These are phyloP conservation scores for Microsporum ferrugineum DNA, from an alignment of 2,329 filamentous ascomycete genomes.

Conservation along the genomic window DNA sequence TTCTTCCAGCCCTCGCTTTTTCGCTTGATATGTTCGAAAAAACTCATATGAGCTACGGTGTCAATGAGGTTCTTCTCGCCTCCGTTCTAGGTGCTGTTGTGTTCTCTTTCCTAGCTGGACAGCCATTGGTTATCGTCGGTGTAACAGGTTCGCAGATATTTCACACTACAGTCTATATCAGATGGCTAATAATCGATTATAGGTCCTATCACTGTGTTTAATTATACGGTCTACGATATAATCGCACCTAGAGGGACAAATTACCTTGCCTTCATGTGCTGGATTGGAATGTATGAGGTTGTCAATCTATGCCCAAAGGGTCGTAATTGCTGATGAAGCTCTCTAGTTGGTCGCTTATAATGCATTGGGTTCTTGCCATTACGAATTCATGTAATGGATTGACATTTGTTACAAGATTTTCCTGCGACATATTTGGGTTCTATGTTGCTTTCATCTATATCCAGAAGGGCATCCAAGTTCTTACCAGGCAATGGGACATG, in stretches of 20 bases:
- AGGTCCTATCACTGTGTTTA: slow-evolving; percentile 87
- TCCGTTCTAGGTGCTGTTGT: slow-evolving; percentile 74
- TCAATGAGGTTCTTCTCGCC: slow-evolving; percentile 80
- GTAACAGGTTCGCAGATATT: slow-evolving; percentile 54
- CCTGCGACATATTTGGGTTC: slow-evolving; percentile 88
- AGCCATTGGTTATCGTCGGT: slow-evolving; percentile 81
- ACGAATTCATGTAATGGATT: slow-evolving; percentile 81
- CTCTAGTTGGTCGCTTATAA: slow-evolving; percentile 62
- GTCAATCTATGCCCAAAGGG: neutral
- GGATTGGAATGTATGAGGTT: slow-evolving; percentile 62
- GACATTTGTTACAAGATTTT: slow-evolving; percentile 82
- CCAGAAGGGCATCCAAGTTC: slow-evolving; percentile 79
- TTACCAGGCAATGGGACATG: slow-evolving; percentile 58
- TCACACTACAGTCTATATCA: neutral
- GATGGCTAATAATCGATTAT: neutral
- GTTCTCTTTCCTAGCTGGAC: slow-evolving; percentile 66
- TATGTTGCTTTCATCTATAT: slow-evolving; percentile 88
- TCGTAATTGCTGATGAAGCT: neutral
- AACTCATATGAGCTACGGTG: slow-evolving; percentile 71
- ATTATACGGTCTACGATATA: slow-evolving; percentile 88
- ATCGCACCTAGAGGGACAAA: slow-evolving; percentile 64
- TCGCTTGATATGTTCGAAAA: slow-evolving; percentile 89
- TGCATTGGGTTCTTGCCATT: slow-evolving; percentile 73
- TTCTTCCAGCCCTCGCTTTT: slow-evolving; percentile 76
- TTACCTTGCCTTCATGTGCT: slow-evolving; percentile 83